Evolutionary conservation across 257 asterid genomes (phyloP).

Genomic region (Jaltomata sinuosa): DNA sequence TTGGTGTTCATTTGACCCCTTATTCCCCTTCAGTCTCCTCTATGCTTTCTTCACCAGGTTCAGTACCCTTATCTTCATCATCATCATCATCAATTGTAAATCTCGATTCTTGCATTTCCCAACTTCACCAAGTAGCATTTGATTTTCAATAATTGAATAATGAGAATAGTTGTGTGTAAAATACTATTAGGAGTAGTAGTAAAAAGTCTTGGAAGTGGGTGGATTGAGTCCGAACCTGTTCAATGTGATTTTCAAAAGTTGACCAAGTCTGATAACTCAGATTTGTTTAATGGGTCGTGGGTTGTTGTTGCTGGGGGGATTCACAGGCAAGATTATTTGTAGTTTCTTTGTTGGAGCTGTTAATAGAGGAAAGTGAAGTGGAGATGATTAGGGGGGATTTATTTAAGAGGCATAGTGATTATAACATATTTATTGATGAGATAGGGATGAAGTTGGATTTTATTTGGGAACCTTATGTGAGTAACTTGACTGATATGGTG

Average conservation of each 20-base stretch:
- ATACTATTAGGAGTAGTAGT: neutral
- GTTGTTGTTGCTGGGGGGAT: constrained; percentile 88
- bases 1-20: constrained; percentile 84
- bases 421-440: constrained; percentile 44
- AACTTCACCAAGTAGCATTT: constrained; percentile 41
- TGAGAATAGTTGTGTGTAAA: neutral
- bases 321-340: constrained; percentile 80
- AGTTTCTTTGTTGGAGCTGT: constrained; percentile 67
- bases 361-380: constrained; percentile 49
- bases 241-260: constrained; percentile 76
- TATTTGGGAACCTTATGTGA: constrained; percentile 76
- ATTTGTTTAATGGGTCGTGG: constrained; percentile 90
- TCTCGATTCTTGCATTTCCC: constrained; percentile 57
- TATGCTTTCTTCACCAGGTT: constrained; percentile 29
- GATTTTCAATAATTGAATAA: constrained; percentile 5
- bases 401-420: constrained; percentile 95
- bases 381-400: constrained; percentile 52
- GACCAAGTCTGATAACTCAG: constrained; percentile 53
- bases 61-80: constrained; percentile 11
- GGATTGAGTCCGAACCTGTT: constrained; percentile 37
- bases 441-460: constrained; percentile 86
- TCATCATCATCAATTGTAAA: constrained; percentile 13
- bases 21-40: constrained; percentile 9
- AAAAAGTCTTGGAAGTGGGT: constrained; percentile 59
- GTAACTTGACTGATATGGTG: constrained; percentile 55